These are phyloP conservation scores for Brassica nigra DNA, from an alignment of 345 rosid species.

Conservation along the genomic window DNA sequence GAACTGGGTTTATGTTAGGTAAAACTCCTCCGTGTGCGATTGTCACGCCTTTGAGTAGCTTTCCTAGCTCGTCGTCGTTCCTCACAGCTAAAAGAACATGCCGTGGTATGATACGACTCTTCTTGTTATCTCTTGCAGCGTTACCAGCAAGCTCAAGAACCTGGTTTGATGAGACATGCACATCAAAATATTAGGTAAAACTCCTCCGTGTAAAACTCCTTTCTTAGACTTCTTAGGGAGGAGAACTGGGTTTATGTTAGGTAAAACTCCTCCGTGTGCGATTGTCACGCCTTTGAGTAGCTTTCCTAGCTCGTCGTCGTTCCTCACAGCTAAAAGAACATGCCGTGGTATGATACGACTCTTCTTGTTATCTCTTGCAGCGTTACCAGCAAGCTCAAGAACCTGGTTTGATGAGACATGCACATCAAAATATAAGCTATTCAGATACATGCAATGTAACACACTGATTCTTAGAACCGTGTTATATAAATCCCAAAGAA, in stretches of 20 bases:
- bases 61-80: slow-evolving; percentile 75
- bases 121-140: slow-evolving; percentile 77
- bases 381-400: slow-evolving; percentile 74
- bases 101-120: slow-evolving; percentile 70
- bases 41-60: slow-evolving; percentile 65
- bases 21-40: slow-evolving; percentile 83
- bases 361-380: slow-evolving; percentile 78
- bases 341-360: slow-evolving; percentile 71
- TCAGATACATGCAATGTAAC: neutral
- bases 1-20: slow-evolving; percentile 71
- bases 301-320: slow-evolving; percentile 73
- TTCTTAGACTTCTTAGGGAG: slow-evolving; percentile 65
- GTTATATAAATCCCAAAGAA: neutral
- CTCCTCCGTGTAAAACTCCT: slow-evolving; percentile 63
- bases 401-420: slow-evolving; percentile 42
- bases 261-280: slow-evolving; percentile 81
- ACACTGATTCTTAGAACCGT: neutral
- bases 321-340: slow-evolving; percentile 65
- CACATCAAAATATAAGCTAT: neutral
- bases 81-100: slow-evolving; percentile 68
- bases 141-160: slow-evolving; percentile 77
- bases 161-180: slow-evolving; percentile 28
- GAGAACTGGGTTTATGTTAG: slow-evolving; percentile 71
- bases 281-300: slow-evolving; percentile 69
- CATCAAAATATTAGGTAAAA: slow-evolving; percentile 46